Evolutionary conservation across 768 basidiomycete species (phyloP).

Genomic region (Lentinus tigrinus): DNA sequence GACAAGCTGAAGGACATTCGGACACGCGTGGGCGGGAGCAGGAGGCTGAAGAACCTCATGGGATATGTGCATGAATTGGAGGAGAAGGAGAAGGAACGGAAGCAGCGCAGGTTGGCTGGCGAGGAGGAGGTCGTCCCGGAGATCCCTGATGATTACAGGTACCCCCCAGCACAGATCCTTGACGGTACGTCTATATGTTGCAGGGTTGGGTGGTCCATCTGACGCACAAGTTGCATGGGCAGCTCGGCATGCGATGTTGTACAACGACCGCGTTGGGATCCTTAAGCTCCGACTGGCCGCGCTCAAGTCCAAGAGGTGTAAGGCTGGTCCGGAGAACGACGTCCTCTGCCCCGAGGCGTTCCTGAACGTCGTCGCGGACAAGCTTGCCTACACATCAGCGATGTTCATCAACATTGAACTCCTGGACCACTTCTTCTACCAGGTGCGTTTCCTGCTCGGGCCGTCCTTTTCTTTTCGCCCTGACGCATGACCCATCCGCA

Average conservation of each 20-base stretch:
- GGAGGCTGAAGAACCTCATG: conserved; percentile 75
- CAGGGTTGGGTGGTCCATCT: not conserved
- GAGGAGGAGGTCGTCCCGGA: conserved; percentile 34
- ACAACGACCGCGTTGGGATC: conserved; percentile 75
- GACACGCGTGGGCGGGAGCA: conserved; percentile 83
- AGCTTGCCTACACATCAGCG: conserved; percentile 91
- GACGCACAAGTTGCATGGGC: conserved; percentile 4
- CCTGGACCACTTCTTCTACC: conserved; percentile 98
- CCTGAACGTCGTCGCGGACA: conserved; percentile 94
- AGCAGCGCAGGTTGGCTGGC: conserved; percentile 46
- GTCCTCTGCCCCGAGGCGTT: conserved; percentile 95
- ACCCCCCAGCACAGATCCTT: conserved; percentile 85
- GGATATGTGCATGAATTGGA: conserved; percentile 81
- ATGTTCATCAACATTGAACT: conserved; percentile 99
- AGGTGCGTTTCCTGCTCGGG: conserved; percentile 48
- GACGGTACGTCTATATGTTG: conserved; percentile 63
- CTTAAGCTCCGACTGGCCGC: conserved; percentile 86
- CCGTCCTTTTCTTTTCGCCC: not conserved
- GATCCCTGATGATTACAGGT: conserved; percentile 75
- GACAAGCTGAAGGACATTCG: conserved; percentile 82
- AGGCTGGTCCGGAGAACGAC: conserved; percentile 82
- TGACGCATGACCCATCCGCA: conserved; percentile 30
- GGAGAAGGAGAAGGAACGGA: conserved; percentile 67
- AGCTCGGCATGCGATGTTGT: conserved; percentile 93
- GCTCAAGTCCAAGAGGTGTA: conserved; percentile 87